phyloP scores from a whole-genome alignment of 345 rosid species.

The Linum usitatissimum region DNA sequence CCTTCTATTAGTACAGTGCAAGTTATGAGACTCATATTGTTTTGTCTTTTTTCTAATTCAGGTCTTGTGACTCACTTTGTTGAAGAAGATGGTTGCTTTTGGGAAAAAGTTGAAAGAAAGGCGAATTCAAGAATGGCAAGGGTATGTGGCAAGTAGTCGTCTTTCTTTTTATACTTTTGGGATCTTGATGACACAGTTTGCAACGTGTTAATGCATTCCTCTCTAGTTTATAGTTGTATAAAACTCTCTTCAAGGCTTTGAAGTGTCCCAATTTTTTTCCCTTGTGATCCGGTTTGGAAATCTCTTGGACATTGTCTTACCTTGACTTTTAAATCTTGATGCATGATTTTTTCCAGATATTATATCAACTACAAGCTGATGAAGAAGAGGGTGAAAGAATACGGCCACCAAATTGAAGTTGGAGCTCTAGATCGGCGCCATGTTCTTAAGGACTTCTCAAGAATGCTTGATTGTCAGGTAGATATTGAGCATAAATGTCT shows the following conservation, averaged over 20 bases:
- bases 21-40: background rate
- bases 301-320: background rate
- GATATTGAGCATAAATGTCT: background rate
- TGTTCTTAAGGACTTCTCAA: conserved; percentile 97
- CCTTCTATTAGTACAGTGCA: background rate
- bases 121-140: conserved; percentile 5
- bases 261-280: background rate
- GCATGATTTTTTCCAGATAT: conserved; percentile 33
- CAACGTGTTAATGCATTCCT: background rate
- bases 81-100: conserved; percentile 3
- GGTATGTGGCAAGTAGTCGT: background rate
- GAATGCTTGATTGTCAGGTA: conserved; percentile 93
- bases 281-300: background rate
- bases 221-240: background rate
- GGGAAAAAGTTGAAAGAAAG: conserved; percentile 6
- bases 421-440: conserved; percentile 71
- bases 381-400: conserved; percentile 87
- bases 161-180: background rate
- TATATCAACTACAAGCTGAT: conserved; percentile 90
- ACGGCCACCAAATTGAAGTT: conserved; percentile 66
- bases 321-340: conserved; percentile 4
- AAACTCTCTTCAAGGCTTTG: background rate
- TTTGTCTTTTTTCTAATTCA: background rate
- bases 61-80: background rate
- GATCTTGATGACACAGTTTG: background rate